Evolutionary conservation across 768 basidiomycete genomes (phyloP).

Genomic region (Pholiota molesta): DNA sequence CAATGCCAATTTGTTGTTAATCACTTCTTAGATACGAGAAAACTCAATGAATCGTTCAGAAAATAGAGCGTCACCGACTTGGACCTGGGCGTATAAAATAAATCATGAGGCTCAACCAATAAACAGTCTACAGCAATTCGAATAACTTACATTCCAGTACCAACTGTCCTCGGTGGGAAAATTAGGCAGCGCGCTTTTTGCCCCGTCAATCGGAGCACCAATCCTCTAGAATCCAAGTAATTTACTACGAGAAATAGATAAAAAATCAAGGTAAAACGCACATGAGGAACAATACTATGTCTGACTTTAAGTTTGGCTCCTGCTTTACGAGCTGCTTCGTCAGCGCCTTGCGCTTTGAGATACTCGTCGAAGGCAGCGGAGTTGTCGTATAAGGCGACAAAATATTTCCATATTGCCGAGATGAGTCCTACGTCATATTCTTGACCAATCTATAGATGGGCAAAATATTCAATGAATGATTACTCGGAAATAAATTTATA

Average conservation of each 20-base stretch:
- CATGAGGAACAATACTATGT: slow-evolving; percentile 42
- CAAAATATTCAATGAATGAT: background rate
- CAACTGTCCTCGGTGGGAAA: slow-evolving; percentile 28
- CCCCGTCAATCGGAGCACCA: slow-evolving; percentile 27
- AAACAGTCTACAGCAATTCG: background rate
- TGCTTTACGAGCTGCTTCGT: slow-evolving; percentile 24
- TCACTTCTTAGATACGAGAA: background rate
- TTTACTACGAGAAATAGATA: background rate
- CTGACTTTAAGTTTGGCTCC: slow-evolving; percentile 24
- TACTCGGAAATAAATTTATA: background rate
- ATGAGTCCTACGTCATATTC: too few relatives aligned
- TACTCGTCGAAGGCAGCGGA: slow-evolving; percentile 38
- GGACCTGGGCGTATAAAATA: background rate
- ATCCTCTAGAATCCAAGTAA: slow-evolving; percentile 31
- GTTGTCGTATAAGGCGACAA: slow-evolving; percentile 35
- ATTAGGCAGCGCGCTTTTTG: slow-evolving; percentile 30
- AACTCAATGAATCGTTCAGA: background rate
- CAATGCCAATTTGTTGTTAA: too few relatives aligned
- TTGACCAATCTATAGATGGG: background rate
- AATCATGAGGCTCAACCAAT: background rate
- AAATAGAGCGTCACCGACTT: background rate
- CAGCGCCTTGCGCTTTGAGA: slow-evolving; percentile 31
- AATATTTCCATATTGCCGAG: background rate
- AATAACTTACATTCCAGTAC: slow-evolving; percentile 24
- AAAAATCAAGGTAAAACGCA: slow-evolving; percentile 24